phyloP scores from a whole-genome alignment of 345 rosid species.

The Luvunga scandens region DNA sequence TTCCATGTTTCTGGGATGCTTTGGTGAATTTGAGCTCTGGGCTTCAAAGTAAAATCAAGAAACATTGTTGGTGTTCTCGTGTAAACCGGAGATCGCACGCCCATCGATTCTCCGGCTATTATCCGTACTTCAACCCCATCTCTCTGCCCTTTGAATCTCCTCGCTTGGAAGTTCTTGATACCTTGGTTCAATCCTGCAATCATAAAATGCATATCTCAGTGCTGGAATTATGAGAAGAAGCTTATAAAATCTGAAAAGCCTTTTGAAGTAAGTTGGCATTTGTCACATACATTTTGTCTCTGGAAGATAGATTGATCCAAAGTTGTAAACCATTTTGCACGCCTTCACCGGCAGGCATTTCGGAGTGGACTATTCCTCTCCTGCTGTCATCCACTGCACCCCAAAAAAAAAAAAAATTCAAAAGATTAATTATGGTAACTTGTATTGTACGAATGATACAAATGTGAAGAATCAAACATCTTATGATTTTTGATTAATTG shows the following conservation, averaged over 20 bases:
- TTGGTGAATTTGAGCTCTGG: conserved; percentile 60
- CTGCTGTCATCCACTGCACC: conserved; percentile 98
- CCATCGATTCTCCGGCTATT: conserved; percentile 94
- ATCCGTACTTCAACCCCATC: conserved; percentile 70
- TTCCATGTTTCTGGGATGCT: conserved; percentile 73
- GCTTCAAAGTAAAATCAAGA: conserved; percentile 70
- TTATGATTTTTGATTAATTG: not conserved
- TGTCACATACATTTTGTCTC: conserved; percentile 68
- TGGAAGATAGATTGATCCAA: conserved; percentile 93
- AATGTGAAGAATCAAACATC: no score
- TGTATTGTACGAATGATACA: no score
- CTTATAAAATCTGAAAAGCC: not conserved
- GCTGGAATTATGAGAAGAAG: not conserved
- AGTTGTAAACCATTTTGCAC: conserved; percentile 81
- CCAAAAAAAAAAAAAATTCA: not conserved
- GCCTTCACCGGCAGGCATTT: conserved; percentile 92
- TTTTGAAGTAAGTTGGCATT: not conserved
- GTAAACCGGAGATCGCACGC: conserved; percentile 68
- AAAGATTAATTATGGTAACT: not conserved
- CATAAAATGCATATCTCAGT: no score
- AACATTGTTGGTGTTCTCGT: conserved; percentile 86
- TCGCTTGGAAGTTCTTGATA: conserved; percentile 67
- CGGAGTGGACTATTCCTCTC: conserved; percentile 98
- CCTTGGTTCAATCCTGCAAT: conserved; percentile 80
- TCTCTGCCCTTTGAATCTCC: conserved; percentile 63